Conservation (phyloP, 331 rosid species). For the Dryas integrifolia region DNA sequence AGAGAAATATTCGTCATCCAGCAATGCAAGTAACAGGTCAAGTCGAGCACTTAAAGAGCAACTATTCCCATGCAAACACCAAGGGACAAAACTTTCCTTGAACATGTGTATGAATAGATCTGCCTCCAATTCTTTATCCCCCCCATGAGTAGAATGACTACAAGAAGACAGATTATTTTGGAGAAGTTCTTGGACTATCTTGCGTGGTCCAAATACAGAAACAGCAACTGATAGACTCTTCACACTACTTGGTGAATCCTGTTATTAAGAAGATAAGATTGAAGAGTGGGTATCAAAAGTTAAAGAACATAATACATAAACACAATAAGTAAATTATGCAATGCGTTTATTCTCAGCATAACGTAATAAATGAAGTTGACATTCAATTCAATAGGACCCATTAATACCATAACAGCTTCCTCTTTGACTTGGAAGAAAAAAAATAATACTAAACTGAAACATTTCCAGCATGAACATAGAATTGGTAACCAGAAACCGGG, state of each 20-base stretch:
- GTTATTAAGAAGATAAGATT: slow-evolving; percentile 25
- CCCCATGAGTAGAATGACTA: slow-evolving; percentile 35
- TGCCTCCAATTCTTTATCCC: slow-evolving; percentile 36
- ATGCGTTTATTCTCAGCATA: background rate
- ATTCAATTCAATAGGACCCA: background rate
- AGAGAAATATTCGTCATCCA: slow-evolving; percentile 76
- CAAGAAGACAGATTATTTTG: slow-evolving; percentile 34
- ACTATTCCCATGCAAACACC: slow-evolving; percentile 68
- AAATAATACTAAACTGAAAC: background rate
- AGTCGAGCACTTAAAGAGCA: slow-evolving; percentile 56
- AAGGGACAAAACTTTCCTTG: slow-evolving; percentile 68
- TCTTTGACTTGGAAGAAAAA: background rate
- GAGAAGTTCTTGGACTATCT: slow-evolving; percentile 56
- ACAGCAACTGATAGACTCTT: slow-evolving; percentile 60
- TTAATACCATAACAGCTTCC: background rate
- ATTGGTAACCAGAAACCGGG: background rate
- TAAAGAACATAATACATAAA: background rate
- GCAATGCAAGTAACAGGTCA: slow-evolving; percentile 70
- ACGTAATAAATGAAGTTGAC: background rate
- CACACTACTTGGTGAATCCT: slow-evolving; percentile 72
- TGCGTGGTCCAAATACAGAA: slow-evolving; percentile 79
- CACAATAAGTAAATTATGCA: background rate
- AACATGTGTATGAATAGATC: slow-evolving; percentile 66
- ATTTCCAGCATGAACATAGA: slow-evolving; percentile 8
- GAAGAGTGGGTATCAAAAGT: slow-evolving; percentile 24